A percentile compares a stretch with the other conserved stretches of the same genome.
These are phyloP conservation scores for Cryphonectria naterciae DNA, from an alignment of 2,329 filamentous ascomycete species.

Conservation along the genomic window DNA sequence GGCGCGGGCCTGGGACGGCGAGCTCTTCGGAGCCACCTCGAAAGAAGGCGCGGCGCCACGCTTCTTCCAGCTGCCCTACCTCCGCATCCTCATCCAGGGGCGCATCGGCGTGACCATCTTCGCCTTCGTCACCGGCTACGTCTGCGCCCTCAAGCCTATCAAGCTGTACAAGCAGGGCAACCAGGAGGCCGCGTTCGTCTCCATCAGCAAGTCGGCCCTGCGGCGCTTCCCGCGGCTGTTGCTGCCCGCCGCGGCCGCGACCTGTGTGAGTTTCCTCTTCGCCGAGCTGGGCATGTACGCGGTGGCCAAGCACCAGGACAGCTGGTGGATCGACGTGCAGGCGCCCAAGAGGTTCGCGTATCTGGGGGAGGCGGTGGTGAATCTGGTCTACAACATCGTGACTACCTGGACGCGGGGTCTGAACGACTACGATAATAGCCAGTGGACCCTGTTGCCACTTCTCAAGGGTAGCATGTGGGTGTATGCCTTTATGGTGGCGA, in stretches of 20 bases:
- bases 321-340: conserved; percentile 61
- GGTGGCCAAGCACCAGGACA: conserved; percentile 59
- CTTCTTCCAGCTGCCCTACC: conserved; percentile 60
- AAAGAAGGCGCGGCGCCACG: conserved; percentile 49
- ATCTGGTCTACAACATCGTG: conserved; percentile 49
- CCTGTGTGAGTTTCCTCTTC: conserved; percentile 56
- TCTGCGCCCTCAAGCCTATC: conserved; percentile 65
- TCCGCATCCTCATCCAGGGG: conserved; percentile 63
- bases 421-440: conserved; percentile 60
- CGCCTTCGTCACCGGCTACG: conserved; percentile 67
- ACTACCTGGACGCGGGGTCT: conserved; percentile 55
- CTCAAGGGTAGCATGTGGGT: conserved; percentile 59
- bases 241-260: conserved; percentile 60
- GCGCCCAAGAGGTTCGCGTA: conserved; percentile 46
- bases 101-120: conserved; percentile 70
- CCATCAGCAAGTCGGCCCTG: conserved; percentile 61
- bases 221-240: conserved; percentile 61
- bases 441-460: conserved; percentile 62
- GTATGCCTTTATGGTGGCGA: conserved; percentile 57
- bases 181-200: conserved; percentile 55
- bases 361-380: conserved; percentile 47
- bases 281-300: conserved; percentile 61
- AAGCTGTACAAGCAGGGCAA: conserved; percentile 58
- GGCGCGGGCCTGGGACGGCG: conserved; percentile 53
- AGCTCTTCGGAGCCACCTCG: conserved; percentile 52